Conservation (phyloP, 176 grass and related monocot genomes). For the Rhynchospora breviuscula region DNA sequence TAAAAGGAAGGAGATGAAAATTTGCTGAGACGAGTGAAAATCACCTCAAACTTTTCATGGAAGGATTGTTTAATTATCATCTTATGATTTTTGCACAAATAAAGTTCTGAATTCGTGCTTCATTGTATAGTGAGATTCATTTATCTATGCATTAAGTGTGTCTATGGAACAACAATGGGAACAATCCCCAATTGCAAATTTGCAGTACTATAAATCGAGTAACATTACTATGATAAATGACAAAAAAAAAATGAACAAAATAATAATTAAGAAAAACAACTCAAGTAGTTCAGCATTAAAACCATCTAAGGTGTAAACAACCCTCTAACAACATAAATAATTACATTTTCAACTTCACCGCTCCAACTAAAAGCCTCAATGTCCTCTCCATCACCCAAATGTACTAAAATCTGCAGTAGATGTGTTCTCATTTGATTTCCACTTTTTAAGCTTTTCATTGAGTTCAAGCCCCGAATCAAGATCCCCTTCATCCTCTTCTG, state of each 20-base stretch:
- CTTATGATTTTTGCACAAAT: not conserved
- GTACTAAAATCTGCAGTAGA: constrained; percentile 50
- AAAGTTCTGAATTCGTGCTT: not conserved
- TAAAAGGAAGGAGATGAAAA: no score
- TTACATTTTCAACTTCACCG: not conserved
- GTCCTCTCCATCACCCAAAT: constrained; percentile 17
- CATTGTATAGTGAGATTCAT: not conserved
- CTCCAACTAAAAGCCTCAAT: not conserved
- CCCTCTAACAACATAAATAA: constrained; percentile 11
- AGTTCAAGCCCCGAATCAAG: constrained; percentile 41
- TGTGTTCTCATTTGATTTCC: constrained; percentile 47
- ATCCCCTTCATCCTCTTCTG: constrained; percentile 30
- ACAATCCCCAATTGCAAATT: not conserved
- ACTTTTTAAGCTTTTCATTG: constrained; percentile 51
- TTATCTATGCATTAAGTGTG: not conserved
- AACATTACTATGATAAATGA: not conserved
- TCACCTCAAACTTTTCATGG: no score
- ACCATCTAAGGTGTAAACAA: constrained; percentile 2
- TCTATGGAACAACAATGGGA: not conserved
- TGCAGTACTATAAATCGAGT: not conserved
- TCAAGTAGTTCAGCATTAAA: constrained; percentile 13
- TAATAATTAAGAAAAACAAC: not conserved
- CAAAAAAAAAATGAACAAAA: not conserved
- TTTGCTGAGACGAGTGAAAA: no score
- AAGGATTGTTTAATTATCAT: no score